A percentile compares a stretch with the other conserved stretches of the same genome.
Conservation (phyloP, 345 rosid genomes). For the Salix dunnii region DNA sequence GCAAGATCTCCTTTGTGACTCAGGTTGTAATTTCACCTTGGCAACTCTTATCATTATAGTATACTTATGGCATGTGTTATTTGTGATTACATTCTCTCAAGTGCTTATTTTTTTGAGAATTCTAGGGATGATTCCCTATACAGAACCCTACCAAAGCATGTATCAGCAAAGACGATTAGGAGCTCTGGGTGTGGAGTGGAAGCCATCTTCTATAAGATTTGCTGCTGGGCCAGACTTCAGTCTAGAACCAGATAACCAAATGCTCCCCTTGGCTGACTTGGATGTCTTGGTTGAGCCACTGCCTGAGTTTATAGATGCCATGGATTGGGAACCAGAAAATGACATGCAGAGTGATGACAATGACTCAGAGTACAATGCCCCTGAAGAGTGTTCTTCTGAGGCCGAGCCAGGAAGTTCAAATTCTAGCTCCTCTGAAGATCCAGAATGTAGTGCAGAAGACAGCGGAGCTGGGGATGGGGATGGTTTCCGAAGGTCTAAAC, state of each 20-base stretch:
- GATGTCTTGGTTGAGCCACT: conserved; percentile 72
- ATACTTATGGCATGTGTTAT: conserved; percentile 9
- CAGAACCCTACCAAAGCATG: conserved; percentile 94
- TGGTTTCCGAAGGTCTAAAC: conserved; percentile 60
- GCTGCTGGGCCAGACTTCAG: conserved; percentile 86
- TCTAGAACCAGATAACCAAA: conserved; percentile 73
- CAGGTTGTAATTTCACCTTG: conserved; percentile 47
- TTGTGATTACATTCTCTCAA: conserved; percentile 17
- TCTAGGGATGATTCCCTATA: conserved; percentile 85
- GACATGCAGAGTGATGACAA: conserved; percentile 72
- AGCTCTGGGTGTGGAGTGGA: conserved; percentile 90
- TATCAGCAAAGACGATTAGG: conserved; percentile 92
- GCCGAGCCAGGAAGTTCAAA: conserved; percentile 67
- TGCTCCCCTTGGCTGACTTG: conserved; percentile 85
- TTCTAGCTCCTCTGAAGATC: conserved; percentile 59
- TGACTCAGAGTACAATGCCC: conserved; percentile 91
- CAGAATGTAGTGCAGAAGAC: conserved; percentile 57
- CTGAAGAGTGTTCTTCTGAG: conserved; percentile 71
- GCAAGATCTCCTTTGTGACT: conserved; percentile 98
- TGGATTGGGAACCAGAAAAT: conserved; percentile 95
- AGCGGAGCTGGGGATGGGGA: conserved; percentile 63
- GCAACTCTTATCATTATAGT: background rate
- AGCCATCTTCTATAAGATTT: conserved; percentile 67
- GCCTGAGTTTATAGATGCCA: conserved; percentile 74
- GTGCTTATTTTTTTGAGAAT: conserved; percentile 25